Evolutionary conservation across 768 basidiomycete genomes (phyloP).

Genomic region (Podaxis sp.): DNA sequence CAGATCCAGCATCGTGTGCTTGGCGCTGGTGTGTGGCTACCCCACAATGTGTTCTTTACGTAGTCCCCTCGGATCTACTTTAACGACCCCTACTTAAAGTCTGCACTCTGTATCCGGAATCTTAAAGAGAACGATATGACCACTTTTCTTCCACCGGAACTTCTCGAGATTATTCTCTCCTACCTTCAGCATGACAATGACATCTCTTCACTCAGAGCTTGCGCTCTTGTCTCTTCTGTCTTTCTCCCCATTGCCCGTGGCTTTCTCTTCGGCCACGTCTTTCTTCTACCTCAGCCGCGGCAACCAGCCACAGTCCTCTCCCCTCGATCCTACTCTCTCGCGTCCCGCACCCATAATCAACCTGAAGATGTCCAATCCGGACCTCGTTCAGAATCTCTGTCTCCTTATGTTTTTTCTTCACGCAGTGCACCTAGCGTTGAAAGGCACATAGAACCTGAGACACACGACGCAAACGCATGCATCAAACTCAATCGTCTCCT

Average conservation of each 20-base stretch:
- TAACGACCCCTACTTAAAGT: background rate
- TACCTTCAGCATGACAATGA: background rate
- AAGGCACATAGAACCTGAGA: background rate
- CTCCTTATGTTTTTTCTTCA: background rate
- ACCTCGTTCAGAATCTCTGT: conserved; percentile 4
- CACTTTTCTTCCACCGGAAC: background rate
- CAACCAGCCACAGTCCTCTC: background rate
- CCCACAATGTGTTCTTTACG: background rate
- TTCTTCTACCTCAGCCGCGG: conserved; percentile 2
- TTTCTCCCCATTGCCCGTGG: conserved; percentile 1
- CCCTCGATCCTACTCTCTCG: background rate
- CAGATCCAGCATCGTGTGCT: background rate
- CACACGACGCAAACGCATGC: background rate
- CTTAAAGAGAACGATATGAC: background rate
- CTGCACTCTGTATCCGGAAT: background rate
- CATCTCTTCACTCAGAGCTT: background rate
- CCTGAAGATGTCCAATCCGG: background rate
- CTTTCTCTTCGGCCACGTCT: conserved; percentile 7
- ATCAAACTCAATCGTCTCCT: conserved; percentile 1
- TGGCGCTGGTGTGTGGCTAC: background rate
- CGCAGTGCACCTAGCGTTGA: background rate
- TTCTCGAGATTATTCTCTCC: background rate
- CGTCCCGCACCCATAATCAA: background rate
- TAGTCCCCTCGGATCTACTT: background rate
- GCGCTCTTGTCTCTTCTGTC: conserved; percentile 6